phyloP scores from a whole-genome alignment of 2,329 filamentous ascomycete genomes.

The Xylaria multiplex region DNA sequence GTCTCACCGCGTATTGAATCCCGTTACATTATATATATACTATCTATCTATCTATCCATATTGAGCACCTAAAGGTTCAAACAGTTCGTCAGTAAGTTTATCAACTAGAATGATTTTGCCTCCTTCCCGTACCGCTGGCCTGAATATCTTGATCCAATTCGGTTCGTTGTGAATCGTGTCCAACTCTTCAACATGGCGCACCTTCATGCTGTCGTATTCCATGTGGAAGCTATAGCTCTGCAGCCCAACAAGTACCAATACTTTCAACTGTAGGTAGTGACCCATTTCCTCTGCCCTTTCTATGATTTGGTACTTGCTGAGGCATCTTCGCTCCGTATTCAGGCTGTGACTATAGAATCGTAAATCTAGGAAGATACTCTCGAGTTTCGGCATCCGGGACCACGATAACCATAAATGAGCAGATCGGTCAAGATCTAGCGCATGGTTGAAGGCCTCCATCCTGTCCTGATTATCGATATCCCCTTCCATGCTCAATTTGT shows the following conservation, averaged over 20 bases:
- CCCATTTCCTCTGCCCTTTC: conserved; percentile 41
- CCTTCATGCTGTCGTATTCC: conserved; percentile 31
- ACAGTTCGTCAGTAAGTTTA: conserved; percentile 24
- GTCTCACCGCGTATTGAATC: no score
- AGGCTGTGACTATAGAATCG: conserved; percentile 43
- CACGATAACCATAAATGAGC: conserved; percentile 44
- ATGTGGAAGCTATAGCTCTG: conserved; percentile 42
- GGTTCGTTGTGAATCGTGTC: conserved; percentile 40
- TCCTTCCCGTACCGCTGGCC: conserved; percentile 38
- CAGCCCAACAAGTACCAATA: conserved; percentile 43
- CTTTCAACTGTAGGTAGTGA: conserved; percentile 39
- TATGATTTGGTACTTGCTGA: conserved; percentile 38
- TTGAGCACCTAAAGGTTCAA: no score
- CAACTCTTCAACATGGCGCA: conserved; percentile 33
- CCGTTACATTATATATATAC: no score
- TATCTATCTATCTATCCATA: no score
- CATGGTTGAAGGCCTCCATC: conserved; percentile 29
- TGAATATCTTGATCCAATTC: conserved; percentile 45
- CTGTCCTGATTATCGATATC: conserved; percentile 5
- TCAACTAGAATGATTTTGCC: conserved; percentile 44
- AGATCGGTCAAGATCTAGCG: conserved; percentile 39
- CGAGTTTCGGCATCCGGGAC: conserved; percentile 42
- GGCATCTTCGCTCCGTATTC: conserved; percentile 39
- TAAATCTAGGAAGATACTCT: conserved; percentile 44
- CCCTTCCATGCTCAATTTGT: conserved; percentile 9